Evolutionary conservation across 1,284 basidiomycete species (phyloP), one percentile per base, ranked within the genome.

Genomic region (Pterula multifida): DNA sequence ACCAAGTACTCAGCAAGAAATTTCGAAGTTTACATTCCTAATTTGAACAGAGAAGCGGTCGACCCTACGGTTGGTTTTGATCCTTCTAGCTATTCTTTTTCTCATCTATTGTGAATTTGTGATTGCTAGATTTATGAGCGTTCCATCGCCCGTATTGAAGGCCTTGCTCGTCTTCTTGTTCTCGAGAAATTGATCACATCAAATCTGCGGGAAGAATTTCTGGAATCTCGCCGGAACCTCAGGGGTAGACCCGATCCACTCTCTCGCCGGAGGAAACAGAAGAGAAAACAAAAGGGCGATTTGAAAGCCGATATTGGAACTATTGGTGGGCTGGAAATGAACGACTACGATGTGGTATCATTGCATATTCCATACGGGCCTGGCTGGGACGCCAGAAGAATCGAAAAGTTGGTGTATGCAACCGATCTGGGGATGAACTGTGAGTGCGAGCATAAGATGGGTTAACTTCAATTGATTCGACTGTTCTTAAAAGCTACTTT

Each of bases 281-380:
- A 61, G 47, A 65, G 61, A 52, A 65, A 66, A 57, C 68, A 68
- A 55, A 75, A 73, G 54, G 73, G 74, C 9, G 78, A 79, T 57
- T 57, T 79, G 51, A 79, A 79, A 58, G 63, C 61, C 2, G 67
- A 71, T 22, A 22, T 42, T 22, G 59, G 54, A 0, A 62, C 63
- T 12, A 61, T 70, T 11, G 63, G 63, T 15, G 72, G 69, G 1
- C 57, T 79, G 9, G 73, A 78, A 58, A 73, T 75, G 70, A 79
- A 75, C 52, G 72, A 78, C 54, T 80, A 81, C 53, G 76, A 80
- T 54, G 72, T 77, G 11, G 65, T 67, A 0, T 69, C 69, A 3
- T 63, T 80, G 36, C 77, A 80, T 56, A 75, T 81, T 50, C 78
- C 78, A 0, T 81, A 81, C 60, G 78, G 79, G 2, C 76, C 76